phyloP scores from a whole-genome alignment of 2,329 filamentous ascomycete genomes.

The Huntiella omanensis region DNA sequence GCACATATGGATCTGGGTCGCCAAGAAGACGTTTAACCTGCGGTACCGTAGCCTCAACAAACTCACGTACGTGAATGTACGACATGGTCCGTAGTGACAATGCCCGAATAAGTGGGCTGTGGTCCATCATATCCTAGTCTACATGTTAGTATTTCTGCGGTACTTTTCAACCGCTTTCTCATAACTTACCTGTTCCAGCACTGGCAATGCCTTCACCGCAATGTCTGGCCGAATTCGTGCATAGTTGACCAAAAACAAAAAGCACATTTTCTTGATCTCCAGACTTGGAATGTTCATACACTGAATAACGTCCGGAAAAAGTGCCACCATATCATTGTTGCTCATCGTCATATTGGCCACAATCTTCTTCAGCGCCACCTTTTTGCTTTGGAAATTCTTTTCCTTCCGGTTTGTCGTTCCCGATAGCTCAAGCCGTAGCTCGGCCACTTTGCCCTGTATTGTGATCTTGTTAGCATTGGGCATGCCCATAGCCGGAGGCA shows the following conservation, averaged over 20 bases:
- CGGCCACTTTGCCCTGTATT: conserved; percentile 91
- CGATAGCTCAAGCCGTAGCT: conserved; percentile 72
- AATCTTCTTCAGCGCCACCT: conserved; percentile 97
- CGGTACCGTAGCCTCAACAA: conserved; percentile 75
- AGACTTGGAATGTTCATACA: conserved; percentile 91
- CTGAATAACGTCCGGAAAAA: conserved; percentile 85
- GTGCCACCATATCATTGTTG: conserved; percentile 97
- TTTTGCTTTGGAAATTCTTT: conserved; percentile 87
- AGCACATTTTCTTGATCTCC: conserved; percentile 99
- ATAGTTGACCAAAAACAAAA: conserved; percentile 93
- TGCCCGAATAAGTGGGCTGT: conserved; percentile 79
- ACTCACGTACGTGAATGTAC: conserved; percentile 91
- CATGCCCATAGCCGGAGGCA: conserved; percentile 22
- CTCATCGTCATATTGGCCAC: conserved; percentile 99
- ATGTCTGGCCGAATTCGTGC: conserved; percentile 85
- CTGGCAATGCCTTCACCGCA: conserved; percentile 79
- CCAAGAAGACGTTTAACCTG: conserved; percentile 67
- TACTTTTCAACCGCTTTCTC: too few relatives aligned
- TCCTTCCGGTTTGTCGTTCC: conserved; percentile 81
- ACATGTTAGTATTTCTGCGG: neutral
- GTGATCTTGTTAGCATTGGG: conserved; percentile 20
- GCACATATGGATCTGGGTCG: conserved; percentile 85
- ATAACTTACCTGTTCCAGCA: conserved; percentile 40
- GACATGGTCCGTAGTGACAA: conserved; percentile 89
- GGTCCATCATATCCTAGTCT: conserved; percentile 71